A percentile compares a stretch with the other conserved stretches of the same genome.
Evolutionary conservation across 352 stramenopile species (phyloP).

Genomic region (Phytophthora ohioensis): DNA sequence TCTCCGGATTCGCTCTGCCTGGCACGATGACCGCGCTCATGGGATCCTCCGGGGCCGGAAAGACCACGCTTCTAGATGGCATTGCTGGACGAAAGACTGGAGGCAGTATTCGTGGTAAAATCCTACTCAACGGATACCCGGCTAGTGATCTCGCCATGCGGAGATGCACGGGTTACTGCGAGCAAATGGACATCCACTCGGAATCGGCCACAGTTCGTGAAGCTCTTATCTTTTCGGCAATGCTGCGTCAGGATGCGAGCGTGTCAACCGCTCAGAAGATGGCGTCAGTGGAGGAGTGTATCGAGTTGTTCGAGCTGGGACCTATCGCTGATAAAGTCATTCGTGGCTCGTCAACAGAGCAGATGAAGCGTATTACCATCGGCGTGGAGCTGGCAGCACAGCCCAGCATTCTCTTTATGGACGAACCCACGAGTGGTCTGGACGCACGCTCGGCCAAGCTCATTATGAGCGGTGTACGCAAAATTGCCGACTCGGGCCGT

Average conservation of each 20-base stretch:
- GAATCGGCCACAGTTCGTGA: no score
- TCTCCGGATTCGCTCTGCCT: constrained; percentile 53
- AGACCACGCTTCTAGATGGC: constrained; percentile 37
- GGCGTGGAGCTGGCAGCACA: constrained; percentile 76
- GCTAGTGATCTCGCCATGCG: constrained; percentile 39
- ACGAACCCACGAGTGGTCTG: constrained; percentile 34
- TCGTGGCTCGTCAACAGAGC: constrained; percentile 45
- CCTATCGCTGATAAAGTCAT: constrained; percentile 43
- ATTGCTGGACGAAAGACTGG: constrained; percentile 21
- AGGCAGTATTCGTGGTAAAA: constrained; percentile 57
- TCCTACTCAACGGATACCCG: constrained; percentile 87
- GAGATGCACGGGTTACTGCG: constrained; percentile 5
- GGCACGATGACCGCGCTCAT: constrained; percentile 61
- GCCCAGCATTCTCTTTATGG: constrained; percentile 64
- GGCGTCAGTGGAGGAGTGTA: constrained; percentile 40
- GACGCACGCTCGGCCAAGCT: constrained; percentile 2
- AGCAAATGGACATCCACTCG: no score
- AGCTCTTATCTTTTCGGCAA: constrained; percentile 38
- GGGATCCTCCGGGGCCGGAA: constrained; percentile 72
- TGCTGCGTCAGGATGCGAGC: constrained; percentile 58
- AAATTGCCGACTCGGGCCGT: constrained; percentile 28
- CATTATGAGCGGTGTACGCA: constrained; percentile 35
- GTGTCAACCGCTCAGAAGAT: constrained; percentile 41
- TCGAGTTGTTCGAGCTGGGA: constrained; percentile 40
- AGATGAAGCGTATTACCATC: constrained; percentile 59